Evolutionary conservation across 371 early-diverging fungal species (phyloP).

Genomic region (Umbelopsis sp.): DNA sequence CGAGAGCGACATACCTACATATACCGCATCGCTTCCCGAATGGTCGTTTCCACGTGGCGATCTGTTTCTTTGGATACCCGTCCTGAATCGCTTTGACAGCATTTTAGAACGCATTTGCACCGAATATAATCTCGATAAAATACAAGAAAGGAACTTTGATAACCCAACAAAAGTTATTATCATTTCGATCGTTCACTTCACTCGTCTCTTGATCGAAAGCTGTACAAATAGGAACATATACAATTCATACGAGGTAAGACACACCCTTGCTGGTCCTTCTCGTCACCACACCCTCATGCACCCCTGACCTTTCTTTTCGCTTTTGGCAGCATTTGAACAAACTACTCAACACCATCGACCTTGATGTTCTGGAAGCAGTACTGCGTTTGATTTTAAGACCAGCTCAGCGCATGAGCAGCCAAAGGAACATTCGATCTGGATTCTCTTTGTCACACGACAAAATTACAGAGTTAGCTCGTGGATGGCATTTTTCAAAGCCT

Average conservation of each 20-base stretch:
- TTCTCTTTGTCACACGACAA: constrained; percentile 69
- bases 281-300: background rate
- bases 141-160: constrained; percentile 65
- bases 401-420: constrained; percentile 81
- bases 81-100: constrained; percentile 90
- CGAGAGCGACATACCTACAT: constrained; percentile 58
- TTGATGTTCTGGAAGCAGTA: constrained; percentile 73
- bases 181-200: constrained; percentile 75
- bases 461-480: constrained; percentile 63
- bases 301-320: constrained; percentile 2
- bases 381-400: constrained; percentile 78
- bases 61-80: constrained; percentile 92
- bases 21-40: constrained; percentile 52
- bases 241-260: constrained; percentile 85
- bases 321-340: constrained; percentile 67
- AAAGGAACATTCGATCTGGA: constrained; percentile 66
- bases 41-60: constrained; percentile 91
- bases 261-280: constrained; percentile 19
- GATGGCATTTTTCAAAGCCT: constrained; percentile 45
- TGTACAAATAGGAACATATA: constrained; percentile 95
- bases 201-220: constrained; percentile 86
- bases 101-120: constrained; percentile 72
- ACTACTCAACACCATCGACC: constrained; percentile 72
- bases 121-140: constrained; percentile 63
- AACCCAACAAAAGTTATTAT: constrained; percentile 57